Evolutionary conservation across 352 stramenopile genomes (phyloP).

Genomic region (Pythium scleroteichum): DNA sequence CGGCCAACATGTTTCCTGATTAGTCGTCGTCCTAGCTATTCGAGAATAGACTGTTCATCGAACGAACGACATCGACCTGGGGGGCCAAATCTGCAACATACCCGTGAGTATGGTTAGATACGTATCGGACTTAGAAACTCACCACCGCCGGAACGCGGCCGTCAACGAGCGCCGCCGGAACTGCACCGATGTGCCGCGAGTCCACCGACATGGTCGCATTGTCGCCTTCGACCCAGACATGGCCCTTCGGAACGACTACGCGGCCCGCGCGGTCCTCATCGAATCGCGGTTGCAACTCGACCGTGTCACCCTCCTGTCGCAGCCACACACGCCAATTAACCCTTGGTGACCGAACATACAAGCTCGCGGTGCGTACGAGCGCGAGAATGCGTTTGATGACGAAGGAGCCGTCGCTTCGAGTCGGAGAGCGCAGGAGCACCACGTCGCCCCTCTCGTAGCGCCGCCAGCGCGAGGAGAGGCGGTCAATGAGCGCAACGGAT

Average conservation of each 20-base stretch:
- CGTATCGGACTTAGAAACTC: constrained; percentile 24
- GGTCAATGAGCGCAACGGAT: constrained; percentile 83
- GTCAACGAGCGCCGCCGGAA: constrained; percentile 87
- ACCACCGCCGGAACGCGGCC: constrained; percentile 66
- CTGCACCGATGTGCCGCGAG: constrained; percentile 92
- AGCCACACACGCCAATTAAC: neutral
- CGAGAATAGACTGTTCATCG: constrained; percentile 16
- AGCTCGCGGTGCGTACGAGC: constrained; percentile 39
- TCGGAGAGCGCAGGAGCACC: constrained; percentile 82
- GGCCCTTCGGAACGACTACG: constrained; percentile 88
- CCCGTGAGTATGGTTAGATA: neutral
- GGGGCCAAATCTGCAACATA: constrained; percentile 22
- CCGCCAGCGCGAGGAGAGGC: constrained; percentile 67
- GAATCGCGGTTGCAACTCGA: constrained; percentile 76
- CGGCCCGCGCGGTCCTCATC: constrained; percentile 54
- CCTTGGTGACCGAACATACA: neutral
- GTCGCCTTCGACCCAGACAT: constrained; percentile 97
- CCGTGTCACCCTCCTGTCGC: constrained; percentile 72
- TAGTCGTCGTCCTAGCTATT: too few relatives aligned
- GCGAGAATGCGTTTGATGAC: constrained; percentile 89
- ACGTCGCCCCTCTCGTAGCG: constrained; percentile 73
- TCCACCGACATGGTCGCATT: constrained; percentile 94
- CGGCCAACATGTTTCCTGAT: too few relatives aligned
- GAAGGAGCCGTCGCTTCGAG: constrained; percentile 63
- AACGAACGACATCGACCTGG: constrained; percentile 22